Conservation (phyloP, 192 early-diverging fungal species). For the Coemansia sp. region DNA sequence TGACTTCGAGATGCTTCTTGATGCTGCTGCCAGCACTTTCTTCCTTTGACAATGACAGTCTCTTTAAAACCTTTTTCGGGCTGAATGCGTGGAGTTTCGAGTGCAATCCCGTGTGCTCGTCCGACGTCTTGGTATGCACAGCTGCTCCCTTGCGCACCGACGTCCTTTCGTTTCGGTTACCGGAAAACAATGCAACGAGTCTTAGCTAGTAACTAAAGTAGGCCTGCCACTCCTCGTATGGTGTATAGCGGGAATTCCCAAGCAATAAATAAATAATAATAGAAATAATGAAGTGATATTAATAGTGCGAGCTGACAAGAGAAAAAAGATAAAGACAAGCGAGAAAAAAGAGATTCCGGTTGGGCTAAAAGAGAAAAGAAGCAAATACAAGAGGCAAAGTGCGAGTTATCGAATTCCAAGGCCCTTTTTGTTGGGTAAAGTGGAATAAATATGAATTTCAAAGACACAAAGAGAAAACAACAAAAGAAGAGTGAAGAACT, state of each 20-base stretch:
- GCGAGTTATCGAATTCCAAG: not conserved
- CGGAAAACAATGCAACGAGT: not conserved
- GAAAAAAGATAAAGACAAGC: not conserved
- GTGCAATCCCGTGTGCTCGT: slow-evolving; percentile 1
- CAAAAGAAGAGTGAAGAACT: not conserved
- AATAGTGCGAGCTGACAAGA: not conserved
- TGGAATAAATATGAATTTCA: not conserved
- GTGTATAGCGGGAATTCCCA: too few relatives aligned
- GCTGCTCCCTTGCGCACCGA: not conserved
- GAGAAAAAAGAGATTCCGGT: not conserved
- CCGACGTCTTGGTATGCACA: not conserved
- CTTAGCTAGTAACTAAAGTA: not conserved
- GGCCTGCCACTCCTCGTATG: slow-evolving; percentile 1
- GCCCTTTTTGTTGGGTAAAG: not conserved
- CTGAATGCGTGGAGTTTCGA: slow-evolving; percentile 49
- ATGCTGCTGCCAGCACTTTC: slow-evolving; percentile 16
- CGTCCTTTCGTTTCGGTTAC: not conserved
- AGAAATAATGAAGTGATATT: not conserved
- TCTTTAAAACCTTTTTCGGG: slow-evolving; percentile 44
- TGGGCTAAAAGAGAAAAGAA: not conserved
- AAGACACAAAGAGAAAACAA: slow-evolving; percentile 1
- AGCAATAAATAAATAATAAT: too few relatives aligned
- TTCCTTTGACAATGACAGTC: slow-evolving; percentile 40
- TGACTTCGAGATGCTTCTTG: slow-evolving; percentile 21
- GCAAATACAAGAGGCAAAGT: not conserved